phyloP scores from a whole-genome alignment of 495 filamentous ascomycete species.

The Xylaria bambusicola region DNA sequence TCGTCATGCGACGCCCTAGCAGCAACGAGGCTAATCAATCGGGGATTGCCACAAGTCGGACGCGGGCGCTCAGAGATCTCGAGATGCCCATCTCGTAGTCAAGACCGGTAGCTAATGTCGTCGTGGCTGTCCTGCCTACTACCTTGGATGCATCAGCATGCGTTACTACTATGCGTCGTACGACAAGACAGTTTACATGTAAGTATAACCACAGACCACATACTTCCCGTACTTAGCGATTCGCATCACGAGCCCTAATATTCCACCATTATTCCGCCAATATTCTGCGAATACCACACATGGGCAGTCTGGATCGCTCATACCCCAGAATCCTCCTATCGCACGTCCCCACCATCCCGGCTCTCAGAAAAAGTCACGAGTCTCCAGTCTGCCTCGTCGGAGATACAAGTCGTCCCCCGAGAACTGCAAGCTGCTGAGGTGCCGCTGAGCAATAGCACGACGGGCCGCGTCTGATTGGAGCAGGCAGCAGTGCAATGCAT shows the following conservation, averaged over 20 bases:
- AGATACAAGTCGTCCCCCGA: background rate
- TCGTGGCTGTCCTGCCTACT: slow-evolving; percentile 10
- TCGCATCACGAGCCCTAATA: too few species aligned
- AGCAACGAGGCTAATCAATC: background rate
- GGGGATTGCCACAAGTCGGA: slow-evolving; percentile 9
- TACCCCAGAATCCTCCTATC: slow-evolving; percentile 11
- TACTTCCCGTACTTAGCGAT: background rate
- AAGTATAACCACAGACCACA: background rate
- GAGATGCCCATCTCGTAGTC: slow-evolving; percentile 5
- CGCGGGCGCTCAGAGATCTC: background rate
- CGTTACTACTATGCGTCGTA: background rate
- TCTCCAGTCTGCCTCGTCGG: background rate
- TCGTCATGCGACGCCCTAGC: background rate
- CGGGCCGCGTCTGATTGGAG: background rate
- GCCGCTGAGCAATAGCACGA: background rate
- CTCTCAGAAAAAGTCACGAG: background rate
- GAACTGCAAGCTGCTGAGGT: background rate
- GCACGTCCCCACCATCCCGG: slow-evolving; percentile 1
- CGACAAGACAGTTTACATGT: background rate
- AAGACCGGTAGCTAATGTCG: slow-evolving; percentile 10
- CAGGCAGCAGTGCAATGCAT: background rate
- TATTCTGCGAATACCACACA: too few species aligned
- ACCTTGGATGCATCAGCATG: slow-evolving; percentile 5
- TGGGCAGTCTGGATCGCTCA: background rate
- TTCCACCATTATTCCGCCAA: too few species aligned